phyloP scores from a whole-genome alignment of 306 rosid genomes.

The Geum urbanum region DNA sequence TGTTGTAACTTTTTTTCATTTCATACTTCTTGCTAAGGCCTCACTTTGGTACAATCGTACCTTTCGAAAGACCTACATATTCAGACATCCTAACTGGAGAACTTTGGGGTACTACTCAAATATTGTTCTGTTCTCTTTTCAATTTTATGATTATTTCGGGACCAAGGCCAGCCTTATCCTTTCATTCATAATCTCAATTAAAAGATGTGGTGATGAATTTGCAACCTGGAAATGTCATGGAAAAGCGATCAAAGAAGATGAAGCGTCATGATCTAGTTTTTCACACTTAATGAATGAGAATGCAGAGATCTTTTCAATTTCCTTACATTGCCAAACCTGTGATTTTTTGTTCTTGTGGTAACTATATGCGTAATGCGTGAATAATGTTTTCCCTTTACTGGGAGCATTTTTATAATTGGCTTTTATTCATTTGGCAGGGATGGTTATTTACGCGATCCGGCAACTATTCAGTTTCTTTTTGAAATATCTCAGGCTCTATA shows the following conservation, averaged over 20 bases:
- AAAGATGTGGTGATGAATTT: neutral
- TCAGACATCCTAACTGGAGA: neutral
- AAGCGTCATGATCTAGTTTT: neutral
- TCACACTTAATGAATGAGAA: neutral
- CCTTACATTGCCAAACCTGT: neutral
- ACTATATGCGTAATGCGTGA: neutral
- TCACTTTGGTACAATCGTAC: neutral
- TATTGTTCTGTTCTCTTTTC: neutral
- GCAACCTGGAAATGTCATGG: neutral
- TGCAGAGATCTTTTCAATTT: neutral
- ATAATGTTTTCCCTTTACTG: constrained; percentile 15
- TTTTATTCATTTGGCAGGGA: constrained; percentile 53
- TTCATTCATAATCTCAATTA: neutral
- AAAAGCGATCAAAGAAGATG: neutral
- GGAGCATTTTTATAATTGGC: constrained; percentile 19
- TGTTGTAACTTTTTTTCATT: constrained; percentile 9
- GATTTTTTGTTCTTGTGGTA: constrained; percentile 1
- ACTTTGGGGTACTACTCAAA: constrained; percentile 8
- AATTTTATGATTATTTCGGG: neutral
- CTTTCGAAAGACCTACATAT: constrained; percentile 16
- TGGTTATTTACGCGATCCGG: constrained; percentile 48
- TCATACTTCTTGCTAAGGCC: constrained; percentile 9
- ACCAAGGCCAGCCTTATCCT: neutral
- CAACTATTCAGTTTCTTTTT: constrained; percentile 67
- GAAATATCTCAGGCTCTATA: constrained; percentile 74